A percentile compares a stretch with the other conserved stretches of the same genome.
These are phyloP conservation scores for Hyaloscypha hepaticicola DNA, from an alignment of 495 filamentous ascomycete genomes.

Conservation along the genomic window DNA sequence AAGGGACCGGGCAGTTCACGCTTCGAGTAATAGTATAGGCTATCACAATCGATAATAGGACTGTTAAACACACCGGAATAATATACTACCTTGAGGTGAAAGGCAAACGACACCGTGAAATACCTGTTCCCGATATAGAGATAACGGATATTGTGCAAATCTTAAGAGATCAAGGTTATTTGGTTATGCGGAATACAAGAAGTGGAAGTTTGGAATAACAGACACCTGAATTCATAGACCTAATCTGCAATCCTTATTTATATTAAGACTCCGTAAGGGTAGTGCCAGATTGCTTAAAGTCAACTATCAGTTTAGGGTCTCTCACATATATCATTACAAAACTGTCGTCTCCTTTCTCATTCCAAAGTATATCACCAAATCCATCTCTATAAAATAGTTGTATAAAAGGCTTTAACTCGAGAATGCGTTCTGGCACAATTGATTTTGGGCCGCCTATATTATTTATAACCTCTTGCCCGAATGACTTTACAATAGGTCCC, in stretches of 20 bases:
- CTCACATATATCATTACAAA: conserved; percentile 21
- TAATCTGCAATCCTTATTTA: not conserved
- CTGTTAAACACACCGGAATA: conserved; percentile 11
- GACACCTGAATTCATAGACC: not conserved
- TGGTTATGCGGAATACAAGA: not conserved
- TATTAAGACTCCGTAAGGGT: not conserved
- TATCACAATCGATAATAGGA: conserved; percentile 17
- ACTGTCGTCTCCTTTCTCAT: conserved; percentile 9
- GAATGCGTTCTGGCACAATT: not conserved
- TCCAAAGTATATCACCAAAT: conserved; percentile 21
- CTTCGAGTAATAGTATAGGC: conserved; percentile 17
- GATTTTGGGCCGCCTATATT: not conserved
- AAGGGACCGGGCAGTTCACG: conserved; percentile 8
- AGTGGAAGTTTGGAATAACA: not conserved
- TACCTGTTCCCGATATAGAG: not conserved
- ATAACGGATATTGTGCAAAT: conserved; percentile 9
- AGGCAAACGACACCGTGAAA: conserved; percentile 5
- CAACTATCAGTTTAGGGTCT: conserved; percentile 15
- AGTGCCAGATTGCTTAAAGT: conserved; percentile 6
- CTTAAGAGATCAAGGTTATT: conserved; percentile 20
- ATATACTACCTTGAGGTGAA: not conserved
- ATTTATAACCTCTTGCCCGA: conserved; percentile 7
- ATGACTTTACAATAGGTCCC: conserved; percentile 5
- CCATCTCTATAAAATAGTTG: conserved; percentile 20
- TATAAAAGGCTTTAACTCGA: conserved; percentile 17